Conservation (phyloP, 2,329 filamentous ascomycete genomes). For the Sporothrix phasma region DNA sequence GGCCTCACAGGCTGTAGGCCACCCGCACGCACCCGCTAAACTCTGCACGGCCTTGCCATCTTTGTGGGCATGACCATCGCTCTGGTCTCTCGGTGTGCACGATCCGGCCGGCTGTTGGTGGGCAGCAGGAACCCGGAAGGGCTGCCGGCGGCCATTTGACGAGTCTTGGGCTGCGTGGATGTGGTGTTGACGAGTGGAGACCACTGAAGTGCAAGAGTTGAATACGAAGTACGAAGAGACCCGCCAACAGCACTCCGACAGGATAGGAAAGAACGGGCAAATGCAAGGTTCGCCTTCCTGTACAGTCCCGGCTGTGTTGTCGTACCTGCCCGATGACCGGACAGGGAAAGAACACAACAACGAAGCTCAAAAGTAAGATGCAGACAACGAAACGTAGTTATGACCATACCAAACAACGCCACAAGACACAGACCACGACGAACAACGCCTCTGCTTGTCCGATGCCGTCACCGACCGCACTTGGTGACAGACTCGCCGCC, state of each 20-base stretch:
- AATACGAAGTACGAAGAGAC: conserved; percentile 11
- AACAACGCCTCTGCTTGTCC: background rate
- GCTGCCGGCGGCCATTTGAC: background rate
- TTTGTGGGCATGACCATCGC: background rate
- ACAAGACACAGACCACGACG: background rate
- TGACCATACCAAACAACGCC: background rate
- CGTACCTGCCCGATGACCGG: background rate
- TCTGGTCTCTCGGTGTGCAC: conserved; percentile 6
- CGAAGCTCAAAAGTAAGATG: background rate
- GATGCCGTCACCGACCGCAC: background rate
- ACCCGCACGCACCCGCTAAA: background rate
- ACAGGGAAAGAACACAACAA: background rate
- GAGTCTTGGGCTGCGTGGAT: background rate
- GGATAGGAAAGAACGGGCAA: background rate
- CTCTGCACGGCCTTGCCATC: background rate
- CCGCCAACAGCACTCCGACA: background rate
- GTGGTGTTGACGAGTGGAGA: background rate
- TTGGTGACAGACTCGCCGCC: background rate
- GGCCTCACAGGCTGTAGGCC: background rate
- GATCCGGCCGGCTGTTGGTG: background rate
- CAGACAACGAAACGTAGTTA: background rate
- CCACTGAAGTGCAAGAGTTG: too few species aligned
- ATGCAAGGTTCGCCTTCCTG: conserved; percentile 1
- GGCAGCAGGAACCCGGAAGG: background rate
- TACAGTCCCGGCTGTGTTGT: background rate